These are phyloP conservation scores for Lonicera japonica DNA, from an alignment of 129 eudicot genomes.

Conservation along the genomic window DNA sequence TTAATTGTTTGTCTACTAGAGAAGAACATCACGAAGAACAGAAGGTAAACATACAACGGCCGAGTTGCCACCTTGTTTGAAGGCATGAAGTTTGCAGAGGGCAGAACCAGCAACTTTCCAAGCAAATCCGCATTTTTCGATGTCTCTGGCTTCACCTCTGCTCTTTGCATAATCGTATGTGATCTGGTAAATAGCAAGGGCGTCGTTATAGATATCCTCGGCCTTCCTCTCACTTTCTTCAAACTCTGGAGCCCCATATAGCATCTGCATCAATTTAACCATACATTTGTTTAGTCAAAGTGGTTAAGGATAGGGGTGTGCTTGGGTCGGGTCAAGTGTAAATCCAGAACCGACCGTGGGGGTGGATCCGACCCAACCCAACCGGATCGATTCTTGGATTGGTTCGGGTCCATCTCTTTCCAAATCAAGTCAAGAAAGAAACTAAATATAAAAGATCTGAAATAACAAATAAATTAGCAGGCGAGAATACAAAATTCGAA, in stretches of 20 bases:
- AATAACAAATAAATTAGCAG: too few species aligned
- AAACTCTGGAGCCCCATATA: conserved; percentile 47
- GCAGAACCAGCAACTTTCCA: conserved; percentile 82
- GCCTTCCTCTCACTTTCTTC: conserved; percentile 30
- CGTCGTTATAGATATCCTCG: conserved; percentile 43
- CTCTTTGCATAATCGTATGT: conserved; percentile 38
- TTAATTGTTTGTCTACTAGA: neutral
- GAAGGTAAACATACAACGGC: conserved; percentile 11
- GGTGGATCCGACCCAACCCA: too few species aligned
- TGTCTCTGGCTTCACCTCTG: neutral
- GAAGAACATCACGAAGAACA: conserved; percentile 18
- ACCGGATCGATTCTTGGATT: too few species aligned
- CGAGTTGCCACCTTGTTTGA: conserved; percentile 13
- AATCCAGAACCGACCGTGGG: too few species aligned
- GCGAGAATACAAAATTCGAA: too few species aligned
- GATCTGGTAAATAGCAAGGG: conserved; percentile 52
- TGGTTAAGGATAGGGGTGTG: too few species aligned
- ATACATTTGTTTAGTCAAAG: too few species aligned
- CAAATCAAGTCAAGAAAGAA: too few species aligned
- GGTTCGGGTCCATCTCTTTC: too few species aligned
- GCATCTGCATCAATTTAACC: conserved; percentile 22
- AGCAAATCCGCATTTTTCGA: conserved; percentile 47
- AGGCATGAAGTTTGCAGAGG: conserved; percentile 33
- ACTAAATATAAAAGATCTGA: too few species aligned
- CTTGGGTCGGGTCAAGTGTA: too few species aligned